These are phyloP conservation scores for Magnolia officinalis DNA, from an alignment of 164 flowering plant genomes.

Conservation along the genomic window DNA sequence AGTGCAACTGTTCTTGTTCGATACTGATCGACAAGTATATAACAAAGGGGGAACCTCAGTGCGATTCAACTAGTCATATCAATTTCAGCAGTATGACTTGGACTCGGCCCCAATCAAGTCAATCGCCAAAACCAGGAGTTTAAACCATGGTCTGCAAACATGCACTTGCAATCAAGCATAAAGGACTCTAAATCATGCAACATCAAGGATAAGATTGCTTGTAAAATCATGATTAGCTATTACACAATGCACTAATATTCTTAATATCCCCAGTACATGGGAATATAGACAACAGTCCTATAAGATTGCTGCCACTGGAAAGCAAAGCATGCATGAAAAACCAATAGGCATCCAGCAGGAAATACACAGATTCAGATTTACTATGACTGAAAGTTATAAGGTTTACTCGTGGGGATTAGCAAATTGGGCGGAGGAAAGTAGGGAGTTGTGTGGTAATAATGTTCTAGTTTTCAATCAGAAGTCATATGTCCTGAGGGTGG, in stretches of 20 bases:
- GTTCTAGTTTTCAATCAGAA: no score
- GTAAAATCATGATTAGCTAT: neutral
- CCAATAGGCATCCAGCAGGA: neutral
- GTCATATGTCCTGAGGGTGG: no score
- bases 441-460: neutral
- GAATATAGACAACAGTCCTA: neutral
- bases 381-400: neutral
- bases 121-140: neutral
- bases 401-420: neutral
- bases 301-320: neutral
- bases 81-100: neutral
- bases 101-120: no score
- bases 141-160: neutral
- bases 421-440: neutral
- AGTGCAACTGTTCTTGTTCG: neutral
- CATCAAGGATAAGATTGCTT: neutral
- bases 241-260: no score
- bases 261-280: neutral
- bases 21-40: neutral
- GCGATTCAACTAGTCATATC: neutral
- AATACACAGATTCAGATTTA: neutral
- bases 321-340: neutral
- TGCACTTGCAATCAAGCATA: neutral
- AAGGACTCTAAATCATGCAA: neutral
- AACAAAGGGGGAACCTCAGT: neutral